A percentile compares a stretch with the other conserved stretches of the same genome.
These are phyloP conservation scores for Amanita thiersii DNA, from an alignment of 768 basidiomycete genomes.

Conservation along the genomic window DNA sequence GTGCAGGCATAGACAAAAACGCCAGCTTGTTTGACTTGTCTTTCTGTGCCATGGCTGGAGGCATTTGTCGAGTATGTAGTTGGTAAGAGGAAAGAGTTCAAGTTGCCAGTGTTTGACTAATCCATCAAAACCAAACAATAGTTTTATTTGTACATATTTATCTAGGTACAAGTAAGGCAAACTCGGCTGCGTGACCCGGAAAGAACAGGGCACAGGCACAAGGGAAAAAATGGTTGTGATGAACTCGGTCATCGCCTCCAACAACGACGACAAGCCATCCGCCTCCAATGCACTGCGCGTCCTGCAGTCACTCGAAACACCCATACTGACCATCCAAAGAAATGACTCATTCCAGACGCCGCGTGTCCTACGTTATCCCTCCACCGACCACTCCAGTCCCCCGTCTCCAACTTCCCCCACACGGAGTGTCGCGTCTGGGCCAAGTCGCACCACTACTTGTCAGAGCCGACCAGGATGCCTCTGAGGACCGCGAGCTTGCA, in stretches of 20 bases:
- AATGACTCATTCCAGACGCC: slow-evolving; percentile 37
- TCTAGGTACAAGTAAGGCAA: not conserved
- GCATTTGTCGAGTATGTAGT: not conserved
- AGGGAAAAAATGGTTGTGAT: not conserved
- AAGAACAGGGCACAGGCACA: not conserved
- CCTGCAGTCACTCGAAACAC: not conserved
- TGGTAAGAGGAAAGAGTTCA: not conserved
- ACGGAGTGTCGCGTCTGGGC: slow-evolving; percentile 57
- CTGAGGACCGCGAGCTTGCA: not conserved
- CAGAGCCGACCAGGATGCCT: not conserved
- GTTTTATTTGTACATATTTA: not conserved
- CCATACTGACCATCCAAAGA: not conserved
- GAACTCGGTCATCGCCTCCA: not conserved
- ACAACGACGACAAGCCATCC: not conserved
- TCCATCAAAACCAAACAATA: too few relatives aligned
- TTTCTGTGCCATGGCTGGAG: slow-evolving; percentile 14
- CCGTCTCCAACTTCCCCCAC: slow-evolving; percentile 62
- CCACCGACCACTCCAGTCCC: slow-evolving; percentile 56
- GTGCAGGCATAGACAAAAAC: slow-evolving; percentile 87
- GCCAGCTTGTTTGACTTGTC: slow-evolving; percentile 73
- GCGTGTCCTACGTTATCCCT: slow-evolving; percentile 87
- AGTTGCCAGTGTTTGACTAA: not conserved
- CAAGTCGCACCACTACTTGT: not conserved
- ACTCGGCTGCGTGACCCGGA: too few relatives aligned
- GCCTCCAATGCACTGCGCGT: not conserved